Evolutionary conservation across 768 basidiomycete genomes (phyloP), one percentile per base, ranked within the genome.

Genomic region (Termitomyces sp.): DNA sequence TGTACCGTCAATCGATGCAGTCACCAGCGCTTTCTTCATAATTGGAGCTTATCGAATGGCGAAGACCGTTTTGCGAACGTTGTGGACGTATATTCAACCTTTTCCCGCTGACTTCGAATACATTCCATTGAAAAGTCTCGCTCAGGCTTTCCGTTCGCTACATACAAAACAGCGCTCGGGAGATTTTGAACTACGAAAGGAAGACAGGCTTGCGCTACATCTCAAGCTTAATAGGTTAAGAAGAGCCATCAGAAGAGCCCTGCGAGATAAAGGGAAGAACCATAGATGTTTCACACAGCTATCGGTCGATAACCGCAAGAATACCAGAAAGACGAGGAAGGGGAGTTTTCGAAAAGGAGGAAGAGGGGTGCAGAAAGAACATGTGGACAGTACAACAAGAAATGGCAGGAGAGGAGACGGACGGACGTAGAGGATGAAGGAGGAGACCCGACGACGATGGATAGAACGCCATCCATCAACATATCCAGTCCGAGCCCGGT

Each of bases 1-100:
- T 63, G 73, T 87, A 7, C 76, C 82, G 7, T 80, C 83, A 16
- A 79, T 93, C 32, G 86, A 90, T 61, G 88, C 88, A 35, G 72
- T 92, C 15, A 77, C 79, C 10, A 81, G 84, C 62, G 86, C 85
- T 16, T 89, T 84, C 65, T 83, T 83, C 66, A 76, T 77, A 32
- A 75, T 76, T 12, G 84, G 84, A 29, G 74, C 77, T 27, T 76
- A 78, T 58, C 64, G 63, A 23, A 69, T 74, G 49, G 86, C 87
- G 18, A 78, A 77, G 54, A 70, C 66, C 29, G 67, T 86, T 40
- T 72, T 93, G 22, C 69, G 83, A 22, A 71, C 76, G 41, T 66
- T 91, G 33, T 93, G 91, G 91, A 67, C 77, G 7, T 78, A 75
- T 51, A 78, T 89, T 20, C 74, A 76, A 47, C 82, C 84, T 11